Evolutionary conservation across 2,329 filamentous ascomycete species (phyloP).

Genomic region (Aspergillus piperis): DNA sequence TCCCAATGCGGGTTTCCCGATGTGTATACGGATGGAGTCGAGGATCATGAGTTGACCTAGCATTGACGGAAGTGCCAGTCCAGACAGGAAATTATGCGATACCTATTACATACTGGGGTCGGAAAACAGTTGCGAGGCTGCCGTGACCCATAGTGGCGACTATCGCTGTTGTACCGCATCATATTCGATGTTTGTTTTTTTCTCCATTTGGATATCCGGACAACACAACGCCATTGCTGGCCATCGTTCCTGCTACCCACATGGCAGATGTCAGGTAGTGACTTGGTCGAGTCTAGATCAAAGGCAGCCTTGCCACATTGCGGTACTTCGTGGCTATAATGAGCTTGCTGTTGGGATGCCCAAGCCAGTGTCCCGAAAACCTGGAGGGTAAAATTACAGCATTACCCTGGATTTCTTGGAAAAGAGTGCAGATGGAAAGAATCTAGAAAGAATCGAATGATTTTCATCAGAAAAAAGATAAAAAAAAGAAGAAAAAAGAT

Average conservation of each 20-base stretch:
- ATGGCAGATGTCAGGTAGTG: slow-evolving; percentile 5
- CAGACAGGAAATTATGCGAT: background rate
- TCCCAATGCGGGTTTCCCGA: background rate
- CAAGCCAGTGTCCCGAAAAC: background rate
- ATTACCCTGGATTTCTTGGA: background rate
- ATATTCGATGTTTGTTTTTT: background rate
- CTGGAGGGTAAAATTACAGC: background rate
- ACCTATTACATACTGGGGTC: background rate
- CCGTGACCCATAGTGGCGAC: background rate
- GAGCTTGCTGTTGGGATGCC: background rate
- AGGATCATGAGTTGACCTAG: background rate
- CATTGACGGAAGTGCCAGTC: background rate
- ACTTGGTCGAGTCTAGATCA: slow-evolving; percentile 3
- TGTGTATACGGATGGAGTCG: background rate
- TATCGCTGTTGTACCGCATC: background rate
- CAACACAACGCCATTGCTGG: slow-evolving; percentile 5
- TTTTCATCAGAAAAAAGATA: background rate
- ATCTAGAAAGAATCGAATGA: background rate
- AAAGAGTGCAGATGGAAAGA: background rate
- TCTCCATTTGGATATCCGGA: background rate
- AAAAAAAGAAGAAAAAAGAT: background rate
- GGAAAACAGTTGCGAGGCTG: slow-evolving; percentile 11
- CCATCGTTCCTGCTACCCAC: slow-evolving; percentile 1
- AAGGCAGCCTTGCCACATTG: slow-evolving; percentile 6
- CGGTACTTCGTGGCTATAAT: slow-evolving; percentile 1